phyloP scores from a whole-genome alignment of 2,329 filamentous ascomycete species.

The Akanthomyces muscarius region DNA sequence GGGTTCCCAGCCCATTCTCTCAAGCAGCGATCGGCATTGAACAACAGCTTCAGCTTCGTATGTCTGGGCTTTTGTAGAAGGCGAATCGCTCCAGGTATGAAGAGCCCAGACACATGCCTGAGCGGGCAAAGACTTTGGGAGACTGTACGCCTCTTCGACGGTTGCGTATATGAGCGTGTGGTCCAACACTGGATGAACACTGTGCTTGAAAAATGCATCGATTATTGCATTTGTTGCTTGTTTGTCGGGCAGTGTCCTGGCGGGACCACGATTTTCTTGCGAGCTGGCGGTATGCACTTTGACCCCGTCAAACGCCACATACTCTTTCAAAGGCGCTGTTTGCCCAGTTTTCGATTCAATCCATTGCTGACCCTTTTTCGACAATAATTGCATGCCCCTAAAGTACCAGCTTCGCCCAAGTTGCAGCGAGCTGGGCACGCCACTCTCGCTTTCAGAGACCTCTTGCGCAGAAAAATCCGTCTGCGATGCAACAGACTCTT shows the following conservation, averaged over 20 bases:
- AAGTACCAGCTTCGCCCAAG: slow-evolving; percentile 18
- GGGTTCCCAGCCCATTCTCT: background rate
- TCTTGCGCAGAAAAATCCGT: background rate
- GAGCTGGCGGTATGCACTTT: too few relatives aligned
- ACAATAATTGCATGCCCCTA: slow-evolving; percentile 19
- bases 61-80: too few relatives aligned
- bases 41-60: background rate
- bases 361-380: slow-evolving; percentile 16
- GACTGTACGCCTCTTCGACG: slow-evolving; percentile 15
- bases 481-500: background rate
- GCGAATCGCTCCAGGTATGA: slow-evolving; percentile 6
- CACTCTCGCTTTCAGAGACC: background rate
- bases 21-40: slow-evolving; percentile 3
- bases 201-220: background rate
- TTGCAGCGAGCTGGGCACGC: background rate
- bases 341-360: slow-evolving; percentile 16
- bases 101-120: slow-evolving; percentile 21
- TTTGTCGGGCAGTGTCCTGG: background rate
- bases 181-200: slow-evolving; percentile 2
- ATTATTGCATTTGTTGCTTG: background rate
- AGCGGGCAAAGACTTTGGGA: slow-evolving; percentile 3
- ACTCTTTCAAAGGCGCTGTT: background rate
- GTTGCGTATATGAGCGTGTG: slow-evolving; percentile 9
- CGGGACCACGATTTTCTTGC: background rate
- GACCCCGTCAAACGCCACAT: background rate